Evolutionary conservation across 202 grass and related monocot genomes (phyloP).

Genomic region (Sporobolus alterniflorus): DNA sequence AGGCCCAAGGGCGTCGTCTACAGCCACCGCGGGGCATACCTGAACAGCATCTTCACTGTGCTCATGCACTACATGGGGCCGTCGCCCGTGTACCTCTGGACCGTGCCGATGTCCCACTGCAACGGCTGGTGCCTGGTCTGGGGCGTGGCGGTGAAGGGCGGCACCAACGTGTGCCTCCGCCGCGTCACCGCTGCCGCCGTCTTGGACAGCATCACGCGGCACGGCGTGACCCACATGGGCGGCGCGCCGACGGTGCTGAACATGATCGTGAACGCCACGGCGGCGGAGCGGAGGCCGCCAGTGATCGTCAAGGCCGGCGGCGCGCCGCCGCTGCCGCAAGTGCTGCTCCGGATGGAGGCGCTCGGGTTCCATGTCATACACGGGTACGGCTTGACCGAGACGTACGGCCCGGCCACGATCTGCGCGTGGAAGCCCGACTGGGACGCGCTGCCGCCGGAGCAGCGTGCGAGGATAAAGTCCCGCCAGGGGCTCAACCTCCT

Average conservation of each 20-base stretch:
- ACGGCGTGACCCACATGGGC: constrained; percentile 61
- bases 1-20: constrained; percentile 68
- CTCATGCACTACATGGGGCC: constrained; percentile 41
- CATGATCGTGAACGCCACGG: constrained; percentile 47
- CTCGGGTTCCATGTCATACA: constrained; percentile 57
- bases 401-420: constrained; percentile 42
- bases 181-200: constrained; percentile 40
- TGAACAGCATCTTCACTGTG: constrained; percentile 45
- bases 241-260: constrained; percentile 60
- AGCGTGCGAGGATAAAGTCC: constrained; percentile 47
- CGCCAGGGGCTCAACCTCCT: constrained; percentile 53
- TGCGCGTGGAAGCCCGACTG: constrained; percentile 70
- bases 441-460: constrained; percentile 43
- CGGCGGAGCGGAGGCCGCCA: constrained; percentile 28
- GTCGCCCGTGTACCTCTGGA: constrained; percentile 76
- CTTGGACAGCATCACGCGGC: constrained; percentile 37
- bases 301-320: constrained; percentile 56
- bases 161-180: constrained; percentile 55
- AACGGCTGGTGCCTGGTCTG: constrained; percentile 74
- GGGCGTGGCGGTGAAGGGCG: constrained; percentile 57
- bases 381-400: constrained; percentile 63
- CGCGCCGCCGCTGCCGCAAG: constrained; percentile 47
- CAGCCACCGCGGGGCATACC: constrained; percentile 60
- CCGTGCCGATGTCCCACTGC: constrained; percentile 91
- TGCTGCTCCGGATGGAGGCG: constrained; percentile 48